Conservation (phyloP, 2,329 filamentous ascomycete genomes). For the Xylariaceae sp. region DNA sequence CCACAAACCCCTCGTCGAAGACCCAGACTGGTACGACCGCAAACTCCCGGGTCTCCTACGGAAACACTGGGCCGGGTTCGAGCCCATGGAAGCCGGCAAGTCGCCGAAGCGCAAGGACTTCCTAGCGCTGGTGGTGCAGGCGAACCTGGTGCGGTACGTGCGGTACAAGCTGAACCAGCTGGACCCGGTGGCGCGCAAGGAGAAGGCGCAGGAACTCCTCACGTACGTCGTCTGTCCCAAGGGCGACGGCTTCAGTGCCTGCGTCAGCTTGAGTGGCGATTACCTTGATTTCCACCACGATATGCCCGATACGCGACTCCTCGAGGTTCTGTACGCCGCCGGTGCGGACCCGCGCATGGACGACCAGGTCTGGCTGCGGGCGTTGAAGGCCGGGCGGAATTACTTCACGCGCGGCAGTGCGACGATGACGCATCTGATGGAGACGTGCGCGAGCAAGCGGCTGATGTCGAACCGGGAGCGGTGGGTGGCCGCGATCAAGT, state of each 20-base stretch:
- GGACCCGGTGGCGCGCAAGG: constrained; percentile 16
- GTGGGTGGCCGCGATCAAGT: constrained; percentile 31
- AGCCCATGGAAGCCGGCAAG: constrained; percentile 33
- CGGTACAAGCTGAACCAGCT: constrained; percentile 22
- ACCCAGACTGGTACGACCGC: constrained; percentile 31
- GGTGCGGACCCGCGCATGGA: constrained; percentile 26
- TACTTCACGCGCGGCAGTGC: constrained; percentile 31
- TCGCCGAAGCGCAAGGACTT: constrained; percentile 32
- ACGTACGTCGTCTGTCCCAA: constrained; percentile 29
- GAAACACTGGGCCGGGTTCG: constrained; percentile 31
- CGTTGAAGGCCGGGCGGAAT: constrained; percentile 29
- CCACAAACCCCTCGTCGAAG: constrained; percentile 31
- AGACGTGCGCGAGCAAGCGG: constrained; percentile 29
- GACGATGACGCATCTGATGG: constrained; percentile 31
- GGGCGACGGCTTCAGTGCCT: constrained; percentile 31
- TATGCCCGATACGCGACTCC: constrained; percentile 30
- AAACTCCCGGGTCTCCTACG: constrained; percentile 26
- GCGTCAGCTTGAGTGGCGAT: constrained; percentile 30
- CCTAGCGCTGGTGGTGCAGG: constrained; percentile 29
- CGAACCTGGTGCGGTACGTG: constrained; percentile 29
- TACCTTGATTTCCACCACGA: constrained; percentile 33
- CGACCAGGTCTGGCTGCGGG: constrained; percentile 26
- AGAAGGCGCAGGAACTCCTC: constrained; percentile 32
- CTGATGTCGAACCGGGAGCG: constrained; percentile 30
- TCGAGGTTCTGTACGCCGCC: constrained; percentile 29